Conservation (phyloP, 2,329 filamentous ascomycete species). For the Phialocephala subalpina region DNA sequence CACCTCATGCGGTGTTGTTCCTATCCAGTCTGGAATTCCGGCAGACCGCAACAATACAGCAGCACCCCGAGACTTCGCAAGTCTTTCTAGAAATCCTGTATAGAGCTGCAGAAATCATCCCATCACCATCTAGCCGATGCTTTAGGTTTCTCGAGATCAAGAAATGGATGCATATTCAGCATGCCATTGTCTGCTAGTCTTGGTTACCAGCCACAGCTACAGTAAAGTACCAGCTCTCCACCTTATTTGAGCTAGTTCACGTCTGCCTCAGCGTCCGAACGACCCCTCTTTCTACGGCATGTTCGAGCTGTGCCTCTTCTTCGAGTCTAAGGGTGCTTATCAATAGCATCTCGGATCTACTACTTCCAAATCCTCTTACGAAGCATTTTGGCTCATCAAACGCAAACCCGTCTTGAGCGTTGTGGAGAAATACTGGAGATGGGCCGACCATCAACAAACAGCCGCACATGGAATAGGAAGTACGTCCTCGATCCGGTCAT, state of each 20-base stretch:
- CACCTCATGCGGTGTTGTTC: constrained; percentile 15
- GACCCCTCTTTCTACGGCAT: constrained; percentile 4
- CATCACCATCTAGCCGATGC: constrained; percentile 6
- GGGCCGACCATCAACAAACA: constrained; percentile 19
- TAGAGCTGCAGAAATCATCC: constrained; percentile 19
- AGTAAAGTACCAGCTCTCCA: background rate
- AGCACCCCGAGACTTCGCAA: background rate
- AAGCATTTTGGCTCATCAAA: background rate
- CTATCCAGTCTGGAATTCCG: background rate
- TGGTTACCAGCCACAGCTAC: background rate
- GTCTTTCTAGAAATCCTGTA: constrained; percentile 10
- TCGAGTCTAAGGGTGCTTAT: background rate
- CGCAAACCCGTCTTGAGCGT: constrained; percentile 4
- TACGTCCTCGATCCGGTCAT: constrained; percentile 29
- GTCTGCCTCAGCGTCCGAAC: background rate
- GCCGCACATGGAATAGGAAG: constrained; percentile 25
- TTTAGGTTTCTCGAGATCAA: constrained; percentile 19
- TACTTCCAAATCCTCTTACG: background rate
- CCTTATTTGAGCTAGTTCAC: background rate
- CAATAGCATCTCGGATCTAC: background rate
- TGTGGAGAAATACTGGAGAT: constrained; percentile 8
- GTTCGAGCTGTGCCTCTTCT: constrained; percentile 1
- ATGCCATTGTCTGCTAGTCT: background rate
- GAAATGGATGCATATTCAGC: constrained; percentile 13
- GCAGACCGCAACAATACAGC: constrained; percentile 7